Evolutionary conservation across 179 eudicot genomes (phyloP), one percentile per base, ranked within the genome.

Genomic region (Heliamphora pulchella): DNA sequence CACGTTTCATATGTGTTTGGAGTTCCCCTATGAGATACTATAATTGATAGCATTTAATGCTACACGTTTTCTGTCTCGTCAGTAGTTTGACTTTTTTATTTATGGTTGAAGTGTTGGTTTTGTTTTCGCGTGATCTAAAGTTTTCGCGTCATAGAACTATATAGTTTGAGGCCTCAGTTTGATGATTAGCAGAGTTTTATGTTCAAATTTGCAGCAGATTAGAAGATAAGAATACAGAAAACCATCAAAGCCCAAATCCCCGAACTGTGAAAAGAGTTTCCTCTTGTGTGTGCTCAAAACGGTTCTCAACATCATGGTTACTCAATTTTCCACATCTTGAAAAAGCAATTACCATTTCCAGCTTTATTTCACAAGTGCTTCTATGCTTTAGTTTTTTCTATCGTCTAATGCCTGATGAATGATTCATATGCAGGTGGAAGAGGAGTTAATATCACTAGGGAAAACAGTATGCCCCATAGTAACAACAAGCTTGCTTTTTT

Each of bases 401-500:
- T 1, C 6, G 1, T 62, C 48, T 51, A 31, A 43, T 50, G 57
- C 64, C 69, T 67, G 18, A 20, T 67, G 22, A 55, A 66, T 46
- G 48, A 62, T 41, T 76, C 48, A 64, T 65, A 76, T 66, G 87
- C 85, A 82, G 85, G 81, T 86, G 69, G 47, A 51, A 39, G 87
- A 91, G 81, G 91, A 92, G 67, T 47, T 92, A 39, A 79, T 55
- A 73, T 78, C 86, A 59, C 87, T 90, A 0, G 79, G 84, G 73
- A 79, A 85, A 67, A 83, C 88, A 3, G 87, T 88, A 54, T 85
- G 81, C n/a, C 97, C 97, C 9, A 80, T 83, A 65, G 78, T 89
- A 44, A 73, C 86, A 43, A 89, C 88, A 69, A 87, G 92, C 57
- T 55, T 93, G 67, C 74, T 93, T 31, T 83, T 90, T 44, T 93